These are phyloP conservation scores for Pichia gijzeniarum DNA, from an alignment of 805 yeast genomes.

Conservation along the genomic window DNA sequence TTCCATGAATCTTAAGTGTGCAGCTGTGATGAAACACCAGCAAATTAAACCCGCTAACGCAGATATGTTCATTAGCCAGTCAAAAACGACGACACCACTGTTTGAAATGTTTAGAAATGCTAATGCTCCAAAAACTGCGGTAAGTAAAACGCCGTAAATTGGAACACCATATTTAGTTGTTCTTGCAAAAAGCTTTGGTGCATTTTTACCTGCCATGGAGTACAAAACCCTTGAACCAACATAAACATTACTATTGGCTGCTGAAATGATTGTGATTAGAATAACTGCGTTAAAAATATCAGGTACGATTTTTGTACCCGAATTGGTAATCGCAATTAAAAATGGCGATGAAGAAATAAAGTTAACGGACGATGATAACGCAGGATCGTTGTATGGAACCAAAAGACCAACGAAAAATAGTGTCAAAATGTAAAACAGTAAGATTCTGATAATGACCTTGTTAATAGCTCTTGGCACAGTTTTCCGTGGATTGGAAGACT, in stretches of 20 bases:
- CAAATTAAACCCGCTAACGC: conserved; percentile 71
- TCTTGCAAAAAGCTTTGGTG: conserved; percentile 45
- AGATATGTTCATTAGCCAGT: conserved; percentile 68
- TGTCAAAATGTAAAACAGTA: conserved; percentile 58
- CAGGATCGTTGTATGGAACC: conserved; percentile 62
- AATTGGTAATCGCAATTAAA: conserved; percentile 60
- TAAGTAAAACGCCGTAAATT: conserved; percentile 45
- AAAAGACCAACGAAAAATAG: conserved; percentile 63
- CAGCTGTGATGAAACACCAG: conserved; percentile 59
- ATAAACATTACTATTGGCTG: conserved; percentile 71
- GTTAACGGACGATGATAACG: conserved; percentile 31
- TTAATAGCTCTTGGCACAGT: conserved; percentile 67
- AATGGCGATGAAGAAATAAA: conserved; percentile 61
- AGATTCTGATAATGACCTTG: conserved; percentile 60
- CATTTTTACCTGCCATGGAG: conserved; percentile 55
- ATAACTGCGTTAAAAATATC: conserved; percentile 69
- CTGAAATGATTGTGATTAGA: conserved; percentile 63
- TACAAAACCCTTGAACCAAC: conserved; percentile 64
- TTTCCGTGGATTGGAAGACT: conserved; percentile 60
- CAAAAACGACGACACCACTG: conserved; percentile 52
- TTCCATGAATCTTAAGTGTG: conserved; percentile 66
- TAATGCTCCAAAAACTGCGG: conserved; percentile 56
- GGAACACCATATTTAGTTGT: conserved; percentile 60
- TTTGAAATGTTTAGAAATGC: conserved; percentile 53
- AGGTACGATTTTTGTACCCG: conserved; percentile 62